Evolutionary conservation across 352 stramenopile genomes (phyloP).

Genomic region (Phytophthora idaei): DNA sequence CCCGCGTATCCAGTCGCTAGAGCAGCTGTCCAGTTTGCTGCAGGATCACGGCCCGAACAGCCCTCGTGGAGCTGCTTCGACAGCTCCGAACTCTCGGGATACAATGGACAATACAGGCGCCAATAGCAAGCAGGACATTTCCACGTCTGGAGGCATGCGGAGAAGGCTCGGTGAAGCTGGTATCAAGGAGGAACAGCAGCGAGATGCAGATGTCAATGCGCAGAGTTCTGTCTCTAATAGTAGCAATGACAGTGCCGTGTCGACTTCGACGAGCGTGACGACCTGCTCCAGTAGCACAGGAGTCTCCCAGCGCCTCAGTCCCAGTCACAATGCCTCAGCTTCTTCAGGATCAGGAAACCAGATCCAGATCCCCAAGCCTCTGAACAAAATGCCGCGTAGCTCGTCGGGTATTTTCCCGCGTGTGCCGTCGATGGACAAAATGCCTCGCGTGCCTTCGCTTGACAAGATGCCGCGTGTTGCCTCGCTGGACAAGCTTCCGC

Average conservation of each 20-base stretch:
- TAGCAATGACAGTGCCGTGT: constrained; percentile 21
- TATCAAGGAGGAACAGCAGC: constrained; percentile 43
- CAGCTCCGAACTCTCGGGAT: constrained; percentile 17
- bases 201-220: constrained; percentile 26
- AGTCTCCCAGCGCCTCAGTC: constrained; percentile 51
- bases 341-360: constrained; percentile 56
- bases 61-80: constrained; percentile 28
- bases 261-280: constrained; percentile 14
- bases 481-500: constrained; percentile 77
- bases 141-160: constrained; percentile 16
- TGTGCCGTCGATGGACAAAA: constrained; percentile 76
- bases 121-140: constrained; percentile 26
- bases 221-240: constrained; percentile 18
- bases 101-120: constrained; percentile 21
- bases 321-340: constrained; percentile 37
- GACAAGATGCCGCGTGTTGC: constrained; percentile 72
- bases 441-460: constrained; percentile 55
- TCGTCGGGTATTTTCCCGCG: constrained; percentile 84
- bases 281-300: constrained; percentile 20
- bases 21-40: constrained; percentile 74
- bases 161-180: constrained; percentile 30
- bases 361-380: constrained; percentile 73
- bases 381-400: constrained; percentile 81
- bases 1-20: constrained; percentile 77
- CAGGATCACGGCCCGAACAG: constrained; percentile 68